Conservation (phyloP, 2,329 filamentous ascomycete species). For the Fusarium anguioides region DNA sequence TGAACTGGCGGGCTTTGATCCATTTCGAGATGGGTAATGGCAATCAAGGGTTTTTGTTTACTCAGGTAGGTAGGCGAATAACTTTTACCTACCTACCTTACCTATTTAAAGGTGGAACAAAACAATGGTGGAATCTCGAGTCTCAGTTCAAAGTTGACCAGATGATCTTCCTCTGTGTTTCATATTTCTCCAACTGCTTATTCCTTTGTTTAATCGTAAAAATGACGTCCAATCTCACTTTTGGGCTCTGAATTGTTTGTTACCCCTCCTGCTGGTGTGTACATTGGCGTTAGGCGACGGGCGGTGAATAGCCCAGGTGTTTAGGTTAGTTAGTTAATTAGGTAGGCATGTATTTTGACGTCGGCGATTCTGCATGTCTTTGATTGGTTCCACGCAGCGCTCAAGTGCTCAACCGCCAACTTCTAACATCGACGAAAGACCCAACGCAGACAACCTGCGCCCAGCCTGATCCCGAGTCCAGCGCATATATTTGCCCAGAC, state of each 20-base stretch:
- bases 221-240: conserved; percentile 18
- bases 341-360: conserved; percentile 25
- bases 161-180: not conserved
- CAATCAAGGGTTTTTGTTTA: not conserved
- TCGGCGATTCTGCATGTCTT: conserved; percentile 32
- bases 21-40: conserved; percentile 7
- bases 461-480: conserved; percentile 30
- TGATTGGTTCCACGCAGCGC: conserved; percentile 44
- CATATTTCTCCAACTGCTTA: not conserved
- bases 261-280: conserved; percentile 41
- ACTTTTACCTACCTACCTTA: no score
- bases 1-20: not conserved
- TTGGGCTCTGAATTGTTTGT: not conserved
- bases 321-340: conserved; percentile 34
- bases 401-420: conserved; percentile 36
- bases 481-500: conserved; percentile 7
- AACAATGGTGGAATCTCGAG: not conserved
- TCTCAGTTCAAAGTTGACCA: not conserved
- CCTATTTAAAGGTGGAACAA: no score
- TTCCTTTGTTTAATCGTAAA: not conserved
- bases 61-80: no score
- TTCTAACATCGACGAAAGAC: conserved; percentile 33
- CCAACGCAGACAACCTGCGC: conserved; percentile 37
- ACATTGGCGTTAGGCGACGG: conserved; percentile 28
- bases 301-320: conserved; percentile 42